Conservation (phyloP, 2,329 filamentous ascomycete genomes). For the Pseudocercospora ulei region DNA sequence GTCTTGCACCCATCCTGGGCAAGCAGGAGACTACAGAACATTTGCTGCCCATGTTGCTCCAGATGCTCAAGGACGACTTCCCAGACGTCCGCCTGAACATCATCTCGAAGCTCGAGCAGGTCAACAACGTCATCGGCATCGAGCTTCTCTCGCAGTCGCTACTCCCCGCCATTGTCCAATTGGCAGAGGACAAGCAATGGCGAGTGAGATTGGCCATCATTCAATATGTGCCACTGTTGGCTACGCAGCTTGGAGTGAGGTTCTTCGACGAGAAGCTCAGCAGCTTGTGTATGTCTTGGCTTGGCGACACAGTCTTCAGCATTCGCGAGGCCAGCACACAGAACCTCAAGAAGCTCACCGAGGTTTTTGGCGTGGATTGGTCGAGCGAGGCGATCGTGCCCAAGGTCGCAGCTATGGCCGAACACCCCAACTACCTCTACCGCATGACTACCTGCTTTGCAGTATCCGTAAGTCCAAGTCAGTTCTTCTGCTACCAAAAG, state of each 20-base stretch:
- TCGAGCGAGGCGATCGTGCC: constrained; percentile 94
- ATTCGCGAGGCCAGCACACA: constrained; percentile 95
- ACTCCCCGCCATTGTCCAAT: constrained; percentile 89
- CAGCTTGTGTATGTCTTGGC: constrained; percentile 93
- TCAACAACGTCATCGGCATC: constrained; percentile 98
- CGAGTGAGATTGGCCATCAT: constrained; percentile 95
- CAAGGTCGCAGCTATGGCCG: constrained; percentile 97
- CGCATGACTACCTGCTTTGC: constrained; percentile 99
- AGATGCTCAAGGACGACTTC: constrained; percentile 99
- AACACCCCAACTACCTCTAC: constrained; percentile 97
- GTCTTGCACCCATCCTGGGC: constrained; percentile 88
- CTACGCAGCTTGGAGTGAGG: constrained; percentile 86
- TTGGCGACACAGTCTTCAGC: constrained; percentile 96
- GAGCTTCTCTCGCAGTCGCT: constrained; percentile 93
- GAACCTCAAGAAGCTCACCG: constrained; percentile 95
- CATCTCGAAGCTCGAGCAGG: constrained; percentile 97
- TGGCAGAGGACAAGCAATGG: constrained; percentile 99
- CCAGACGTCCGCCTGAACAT: constrained; percentile 97
- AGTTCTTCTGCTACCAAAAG: neutral
- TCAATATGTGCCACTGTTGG: constrained; percentile 94
- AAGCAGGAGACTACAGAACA: constrained; percentile 99
- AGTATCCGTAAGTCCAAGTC: constrained; percentile 64
- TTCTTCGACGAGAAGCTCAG: constrained; percentile 98
- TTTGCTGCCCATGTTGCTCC: constrained; percentile 93
- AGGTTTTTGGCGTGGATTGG: constrained; percentile 98